phyloP scores from a whole-genome alignment of 306 rosid genomes.

The Geum urbanum region DNA sequence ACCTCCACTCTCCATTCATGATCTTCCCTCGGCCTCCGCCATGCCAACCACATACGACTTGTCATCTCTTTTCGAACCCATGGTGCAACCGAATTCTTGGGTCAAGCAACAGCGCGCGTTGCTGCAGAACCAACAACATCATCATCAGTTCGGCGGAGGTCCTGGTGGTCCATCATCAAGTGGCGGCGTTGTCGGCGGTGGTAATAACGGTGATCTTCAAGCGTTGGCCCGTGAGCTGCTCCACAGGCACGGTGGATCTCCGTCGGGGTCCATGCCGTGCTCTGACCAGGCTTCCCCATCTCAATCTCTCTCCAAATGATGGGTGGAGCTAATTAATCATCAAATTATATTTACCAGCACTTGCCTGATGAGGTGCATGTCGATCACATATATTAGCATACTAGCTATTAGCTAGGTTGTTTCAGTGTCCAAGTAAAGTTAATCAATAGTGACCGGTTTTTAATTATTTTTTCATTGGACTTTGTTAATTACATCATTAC shows the following conservation, averaged over 20 bases:
- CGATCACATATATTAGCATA: slow-evolving; percentile 21
- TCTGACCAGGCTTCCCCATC: slow-evolving; percentile 43
- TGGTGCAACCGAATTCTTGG: slow-evolving; percentile 54
- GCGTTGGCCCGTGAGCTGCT: slow-evolving; percentile 68
- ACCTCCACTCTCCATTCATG: slow-evolving; percentile 39
- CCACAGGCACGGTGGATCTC: slow-evolving; percentile 43
- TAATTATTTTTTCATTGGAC: slow-evolving; percentile 13
- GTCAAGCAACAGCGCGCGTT: slow-evolving; percentile 50
- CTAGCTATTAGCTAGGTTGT: slow-evolving; percentile 26
- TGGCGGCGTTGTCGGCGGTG: slow-evolving; percentile 8
- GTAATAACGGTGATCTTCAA: slow-evolving; percentile 61
- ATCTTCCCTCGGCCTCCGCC: slow-evolving; percentile 47
- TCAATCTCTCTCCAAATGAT: slow-evolving; percentile 44
- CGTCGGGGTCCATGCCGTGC: slow-evolving; percentile 36
- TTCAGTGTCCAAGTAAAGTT: slow-evolving; percentile 40
- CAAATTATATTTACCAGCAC: slow-evolving; percentile 27
- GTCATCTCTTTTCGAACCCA: slow-evolving; percentile 80
- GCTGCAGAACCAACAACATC: slow-evolving; percentile 35
- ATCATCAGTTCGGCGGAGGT: slow-evolving; percentile 35
- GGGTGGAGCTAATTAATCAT: slow-evolving; percentile 8
- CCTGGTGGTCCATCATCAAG: slow-evolving; percentile 23
- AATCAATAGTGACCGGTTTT: slow-evolving; percentile 23
- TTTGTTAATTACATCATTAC: not conserved
- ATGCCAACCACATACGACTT: slow-evolving; percentile 54
- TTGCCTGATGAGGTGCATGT: slow-evolving; percentile 25